A percentile compares a stretch with the other conserved stretches of the same genome.
phyloP scores from a whole-genome alignment of 2,329 filamentous ascomycete genomes.

The Penicillium glabrum region DNA sequence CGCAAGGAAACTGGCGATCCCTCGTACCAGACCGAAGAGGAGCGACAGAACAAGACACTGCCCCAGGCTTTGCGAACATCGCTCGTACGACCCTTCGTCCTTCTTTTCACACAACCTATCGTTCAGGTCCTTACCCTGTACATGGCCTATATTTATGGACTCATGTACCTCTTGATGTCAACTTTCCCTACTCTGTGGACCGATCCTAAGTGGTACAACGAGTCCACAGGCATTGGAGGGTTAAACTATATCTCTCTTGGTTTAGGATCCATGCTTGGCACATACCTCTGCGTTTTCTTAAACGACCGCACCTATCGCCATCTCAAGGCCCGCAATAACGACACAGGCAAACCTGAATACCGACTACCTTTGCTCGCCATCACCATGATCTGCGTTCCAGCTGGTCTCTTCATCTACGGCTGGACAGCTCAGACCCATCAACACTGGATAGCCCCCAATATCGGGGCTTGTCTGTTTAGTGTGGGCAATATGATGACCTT shows the following conservation, averaged over 20 bases:
- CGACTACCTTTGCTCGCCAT: too few relatives aligned
- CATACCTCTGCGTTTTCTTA: constrained; percentile 51
- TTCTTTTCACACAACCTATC: constrained; percentile 60
- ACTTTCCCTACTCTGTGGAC: constrained; percentile 63
- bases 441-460: too few relatives aligned
- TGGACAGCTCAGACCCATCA: too few relatives aligned
- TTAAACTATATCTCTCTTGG: constrained; percentile 65
- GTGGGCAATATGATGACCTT: too few relatives aligned
- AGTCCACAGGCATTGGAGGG: constrained; percentile 58
- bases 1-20: not conserved
- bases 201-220: constrained; percentile 47
- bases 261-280: constrained; percentile 60
- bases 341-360: too few relatives aligned
- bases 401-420: too few relatives aligned
- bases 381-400: too few relatives aligned
- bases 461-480: too few relatives aligned
- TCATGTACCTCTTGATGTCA: constrained; percentile 64
- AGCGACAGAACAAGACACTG: not conserved
- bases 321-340: constrained; percentile 45
- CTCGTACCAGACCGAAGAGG: constrained; percentile 30
- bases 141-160: constrained; percentile 60
- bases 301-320: constrained; percentile 54
- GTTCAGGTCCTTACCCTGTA: constrained; percentile 58
- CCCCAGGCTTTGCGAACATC: constrained; percentile 23
- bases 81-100: constrained; percentile 55